Evolutionary conservation across 2,329 filamentous ascomycete species (phyloP).

Genomic region (Acrocalymma vagum): DNA sequence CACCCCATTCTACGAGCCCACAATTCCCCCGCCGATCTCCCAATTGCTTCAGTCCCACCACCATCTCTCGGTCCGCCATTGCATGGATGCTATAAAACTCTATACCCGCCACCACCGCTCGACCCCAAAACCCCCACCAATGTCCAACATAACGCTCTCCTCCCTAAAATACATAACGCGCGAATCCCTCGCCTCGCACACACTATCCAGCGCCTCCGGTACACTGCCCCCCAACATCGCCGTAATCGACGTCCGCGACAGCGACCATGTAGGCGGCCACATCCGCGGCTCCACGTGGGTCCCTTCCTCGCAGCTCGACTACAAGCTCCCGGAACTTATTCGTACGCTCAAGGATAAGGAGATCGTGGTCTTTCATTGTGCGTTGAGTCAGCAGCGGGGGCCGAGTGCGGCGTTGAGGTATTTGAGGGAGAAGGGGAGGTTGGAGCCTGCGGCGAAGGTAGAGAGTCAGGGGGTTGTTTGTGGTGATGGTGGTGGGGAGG

Average conservation of each 20-base stretch:
- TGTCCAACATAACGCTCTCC: constrained; percentile 67
- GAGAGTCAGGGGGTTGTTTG: constrained; percentile 23
- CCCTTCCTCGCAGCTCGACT: constrained; percentile 76
- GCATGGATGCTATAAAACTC: constrained; percentile 27
- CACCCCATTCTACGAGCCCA: background rate
- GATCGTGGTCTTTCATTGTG: constrained; percentile 93
- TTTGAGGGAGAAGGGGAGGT: constrained; percentile 71
- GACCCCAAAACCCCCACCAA: too few species aligned
- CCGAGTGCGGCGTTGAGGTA: constrained; percentile 86
- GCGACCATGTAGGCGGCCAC: constrained; percentile 90
- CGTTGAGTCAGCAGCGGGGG: constrained; percentile 88
- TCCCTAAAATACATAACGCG: constrained; percentile 72
- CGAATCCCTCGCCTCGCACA: constrained; percentile 66
- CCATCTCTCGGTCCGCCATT: constrained; percentile 4
- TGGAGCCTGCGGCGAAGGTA: constrained; percentile 39
- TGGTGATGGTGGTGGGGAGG: constrained; percentile 23
- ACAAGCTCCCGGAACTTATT: constrained; percentile 82
- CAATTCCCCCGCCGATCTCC: background rate
- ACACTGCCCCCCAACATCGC: constrained; percentile 59
- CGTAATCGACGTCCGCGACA: constrained; percentile 89
- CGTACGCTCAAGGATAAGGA: constrained; percentile 79
- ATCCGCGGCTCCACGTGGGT: constrained; percentile 81
- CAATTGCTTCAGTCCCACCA: background rate
- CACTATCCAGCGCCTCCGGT: constrained; percentile 42
- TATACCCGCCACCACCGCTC: constrained; percentile 20